These are phyloP conservation scores for Yamadazyma insecticola DNA, from an alignment of 805 yeast genomes.

Conservation along the genomic window DNA sequence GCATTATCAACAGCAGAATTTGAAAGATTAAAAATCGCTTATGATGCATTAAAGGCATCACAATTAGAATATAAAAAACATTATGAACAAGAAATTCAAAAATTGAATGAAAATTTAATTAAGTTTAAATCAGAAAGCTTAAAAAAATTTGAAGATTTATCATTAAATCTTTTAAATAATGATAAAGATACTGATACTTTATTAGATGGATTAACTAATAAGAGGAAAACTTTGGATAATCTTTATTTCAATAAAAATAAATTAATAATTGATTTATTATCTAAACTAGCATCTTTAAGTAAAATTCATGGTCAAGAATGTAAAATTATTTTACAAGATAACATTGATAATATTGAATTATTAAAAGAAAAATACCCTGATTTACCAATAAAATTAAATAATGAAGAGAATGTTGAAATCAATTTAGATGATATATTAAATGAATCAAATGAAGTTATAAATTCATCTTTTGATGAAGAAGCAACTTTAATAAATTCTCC, in stretches of 20 bases:
- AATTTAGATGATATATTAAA: constrained; percentile 31
- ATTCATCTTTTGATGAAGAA: constrained; percentile 32
- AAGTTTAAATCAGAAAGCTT: constrained; percentile 32
- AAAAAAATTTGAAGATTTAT: constrained; percentile 30
- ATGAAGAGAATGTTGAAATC: constrained; percentile 14
- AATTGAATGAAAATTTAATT: constrained; percentile 33
- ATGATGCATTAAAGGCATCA: constrained; percentile 50
- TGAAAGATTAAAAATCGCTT: constrained; percentile 53
- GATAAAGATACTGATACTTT: constrained; percentile 49
- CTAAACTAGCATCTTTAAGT: constrained; percentile 40
- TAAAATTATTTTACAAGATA: constrained; percentile 39
- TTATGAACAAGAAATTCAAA: constrained; percentile 40
- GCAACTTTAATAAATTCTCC: constrained; percentile 18
- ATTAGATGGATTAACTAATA: constrained; percentile 43
- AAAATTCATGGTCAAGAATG: constrained; percentile 48
- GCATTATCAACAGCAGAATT: constrained; percentile 44
- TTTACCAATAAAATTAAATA: constrained; percentile 23
- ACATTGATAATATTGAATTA: constrained; percentile 40
- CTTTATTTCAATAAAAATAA: constrained; percentile 46
- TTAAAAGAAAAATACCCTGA: constrained; percentile 36
- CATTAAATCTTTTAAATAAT: constrained; percentile 33
- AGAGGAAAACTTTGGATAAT: constrained; percentile 45
- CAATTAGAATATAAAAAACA: constrained; percentile 50
- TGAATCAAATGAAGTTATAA: constrained; percentile 29
- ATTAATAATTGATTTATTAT: constrained; percentile 37